Base-by-base conservation (phyloP, 2,329 filamentous ascomycete species). In the Ramularia collo-cygni region DNA sequence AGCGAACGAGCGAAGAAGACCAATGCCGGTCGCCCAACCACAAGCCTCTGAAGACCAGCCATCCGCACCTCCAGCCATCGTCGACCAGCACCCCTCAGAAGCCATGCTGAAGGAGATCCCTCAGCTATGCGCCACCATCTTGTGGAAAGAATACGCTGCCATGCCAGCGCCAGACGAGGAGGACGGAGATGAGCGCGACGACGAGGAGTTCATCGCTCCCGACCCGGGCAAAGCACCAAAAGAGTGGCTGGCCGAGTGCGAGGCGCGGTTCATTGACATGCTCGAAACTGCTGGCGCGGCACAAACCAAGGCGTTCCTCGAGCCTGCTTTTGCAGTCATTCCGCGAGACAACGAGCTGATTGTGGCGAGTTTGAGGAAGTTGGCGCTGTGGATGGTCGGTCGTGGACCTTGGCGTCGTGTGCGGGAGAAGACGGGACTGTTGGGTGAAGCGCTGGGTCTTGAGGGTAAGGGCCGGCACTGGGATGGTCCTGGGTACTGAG, bases 381-480 rank as follows among this genome's bases (percentile, higher is more conserved):
- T 50, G 17, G 37, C 37, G 6, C 10, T 35, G 14, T 33, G 36
- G 24, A 33, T 43, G 28, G 19, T 42, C 14, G 15, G 35, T 9
- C n/a, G 40, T 2, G 47, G 47, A 3, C 35, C 42, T 12, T 51
- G 35, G 19, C 36, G 34, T 27, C 24, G 39, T 2, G 45, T 39
- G 27, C 30, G 43, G 14, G 17, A 16, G 4, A 26, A 44, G 14
- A 28, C 50, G 16, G 50, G 50, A 3, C 8, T 52, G 8, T 28
- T 52, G 8, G 28, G 35, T 12, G 50, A 52, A 35, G 38, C 50
- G 9, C 12, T 52, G n/a, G 47, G 50, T 0, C 26, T 48, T 4
- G 50, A 43, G 13, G 42, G 44, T 19, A 50, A 50, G 43, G 49
- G 49, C n/a, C 18, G 9, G 7, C 24, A 36, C 9, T 49, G 48